Percentiles rank a stretch among this genome's conserved stretches.
These are phyloP conservation scores for Nicotiana otophora DNA, from an alignment of 257 asterid genomes.

Conservation along the genomic window DNA sequence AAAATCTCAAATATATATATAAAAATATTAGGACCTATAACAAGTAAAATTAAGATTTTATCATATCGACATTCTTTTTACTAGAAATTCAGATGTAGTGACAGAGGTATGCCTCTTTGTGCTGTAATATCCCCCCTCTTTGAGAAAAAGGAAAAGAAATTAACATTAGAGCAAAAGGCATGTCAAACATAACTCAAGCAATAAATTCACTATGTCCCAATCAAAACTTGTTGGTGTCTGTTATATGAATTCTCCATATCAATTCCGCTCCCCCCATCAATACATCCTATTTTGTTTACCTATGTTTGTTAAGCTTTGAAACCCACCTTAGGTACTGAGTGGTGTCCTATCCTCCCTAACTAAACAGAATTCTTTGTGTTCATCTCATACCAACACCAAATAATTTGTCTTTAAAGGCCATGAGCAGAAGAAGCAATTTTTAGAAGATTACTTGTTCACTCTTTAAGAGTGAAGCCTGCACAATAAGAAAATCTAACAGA, in stretches of 20 bases:
- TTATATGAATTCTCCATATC: background rate
- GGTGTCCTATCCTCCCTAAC: background rate
- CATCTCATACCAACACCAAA: background rate
- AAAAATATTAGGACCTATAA: background rate
- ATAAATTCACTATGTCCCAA: background rate
- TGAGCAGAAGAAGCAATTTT: background rate
- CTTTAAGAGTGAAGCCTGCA: background rate
- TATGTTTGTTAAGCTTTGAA: background rate
- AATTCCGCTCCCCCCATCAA: background rate
- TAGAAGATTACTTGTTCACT: background rate
- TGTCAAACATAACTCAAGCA: background rate
- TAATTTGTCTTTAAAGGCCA: background rate
- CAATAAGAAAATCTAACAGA: no score
- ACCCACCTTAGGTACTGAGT: background rate
- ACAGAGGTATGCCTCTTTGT: background rate
- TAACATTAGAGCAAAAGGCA: background rate
- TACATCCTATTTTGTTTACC: background rate
- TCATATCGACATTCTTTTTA: background rate
- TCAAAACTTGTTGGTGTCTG: slow-evolving; percentile 1
- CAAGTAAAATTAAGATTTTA: background rate
- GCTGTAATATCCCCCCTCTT: background rate
- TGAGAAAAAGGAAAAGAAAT: background rate
- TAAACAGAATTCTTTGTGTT: background rate
- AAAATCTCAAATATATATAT: background rate
- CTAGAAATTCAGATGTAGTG: background rate